These are phyloP conservation scores for Brasilioporus rufonigricans DNA, from an alignment of 768 basidiomycete species.

Conservation along the genomic window DNA sequence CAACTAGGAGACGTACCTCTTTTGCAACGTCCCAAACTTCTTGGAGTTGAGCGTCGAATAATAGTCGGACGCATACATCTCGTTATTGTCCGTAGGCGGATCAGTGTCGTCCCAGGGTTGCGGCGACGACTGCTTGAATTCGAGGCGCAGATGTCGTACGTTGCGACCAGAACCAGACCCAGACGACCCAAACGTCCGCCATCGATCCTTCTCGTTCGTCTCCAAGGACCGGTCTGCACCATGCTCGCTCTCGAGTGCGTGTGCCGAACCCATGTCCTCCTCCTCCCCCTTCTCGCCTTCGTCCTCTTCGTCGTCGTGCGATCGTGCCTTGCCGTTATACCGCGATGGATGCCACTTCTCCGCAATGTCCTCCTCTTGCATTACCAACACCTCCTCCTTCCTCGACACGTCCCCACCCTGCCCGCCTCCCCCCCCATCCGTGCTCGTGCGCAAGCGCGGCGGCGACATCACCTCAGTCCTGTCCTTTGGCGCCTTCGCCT, in stretches of 20 bases:
- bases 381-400: constrained; percentile 21
- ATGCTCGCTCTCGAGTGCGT: constrained; percentile 10
- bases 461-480: constrained; percentile 25
- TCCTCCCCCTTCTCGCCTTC: constrained; percentile 7
- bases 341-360: constrained; percentile 29
- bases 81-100: constrained; percentile 44
- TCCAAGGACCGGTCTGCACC: constrained; percentile 9
- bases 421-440: constrained; percentile 12
- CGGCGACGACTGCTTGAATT: constrained; percentile 52
- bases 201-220: constrained; percentile 28
- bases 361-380: constrained; percentile 24
- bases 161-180: constrained; percentile 18
- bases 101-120: constrained; percentile 66
- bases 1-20: constrained; percentile 35
- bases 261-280: constrained; percentile 15
- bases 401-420: constrained; percentile 6
- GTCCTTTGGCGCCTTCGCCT: neutral
- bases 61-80: constrained; percentile 29
- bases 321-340: constrained; percentile 9
- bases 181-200: constrained; percentile 19
- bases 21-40: constrained; percentile 45
- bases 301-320: constrained; percentile 1
- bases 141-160: constrained; percentile 47
- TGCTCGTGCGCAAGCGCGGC: constrained; percentile 32
- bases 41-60: constrained; percentile 44